Conservation (phyloP, 768 basidiomycete species). For the Lyophyllum semitale region DNA sequence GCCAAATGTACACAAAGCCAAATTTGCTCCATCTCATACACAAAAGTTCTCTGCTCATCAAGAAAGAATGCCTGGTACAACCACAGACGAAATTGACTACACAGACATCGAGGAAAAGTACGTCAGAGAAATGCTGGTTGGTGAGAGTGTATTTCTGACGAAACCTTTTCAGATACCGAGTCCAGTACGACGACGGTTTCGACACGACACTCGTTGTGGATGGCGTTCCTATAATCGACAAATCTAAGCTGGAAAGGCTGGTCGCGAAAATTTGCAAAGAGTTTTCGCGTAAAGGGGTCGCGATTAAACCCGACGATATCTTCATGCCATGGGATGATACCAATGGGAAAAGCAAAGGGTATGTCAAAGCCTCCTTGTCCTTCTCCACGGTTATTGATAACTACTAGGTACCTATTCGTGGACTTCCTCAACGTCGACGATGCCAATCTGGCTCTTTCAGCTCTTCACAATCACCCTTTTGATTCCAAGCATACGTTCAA, state of each 20-base stretch:
- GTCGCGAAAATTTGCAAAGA: conserved; percentile 80
- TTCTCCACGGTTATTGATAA: not conserved
- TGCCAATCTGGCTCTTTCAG: conserved; percentile 63
- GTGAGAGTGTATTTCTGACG: conserved; percentile 1
- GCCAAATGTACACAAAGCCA: conserved; percentile 1
- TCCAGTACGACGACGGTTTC: conserved; percentile 81
- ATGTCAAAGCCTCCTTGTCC: conserved; percentile 21
- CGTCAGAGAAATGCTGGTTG: conserved; percentile 17
- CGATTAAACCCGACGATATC: conserved; percentile 77
- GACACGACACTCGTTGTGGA: conserved; percentile 94
- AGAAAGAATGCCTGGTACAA: conserved; percentile 48
- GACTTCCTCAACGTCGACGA: conserved; percentile 75
- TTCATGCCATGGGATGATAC: conserved; percentile 87
- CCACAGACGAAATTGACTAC: conserved; percentile 78
- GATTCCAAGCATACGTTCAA: conserved; percentile 85
- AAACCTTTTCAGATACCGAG: conserved; percentile 65
- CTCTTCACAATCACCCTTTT: conserved; percentile 79
- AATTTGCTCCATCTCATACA: conserved; percentile 29
- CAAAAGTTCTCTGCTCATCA: conserved; percentile 53
- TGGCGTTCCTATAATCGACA: conserved; percentile 88
- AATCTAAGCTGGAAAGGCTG: conserved; percentile 80
- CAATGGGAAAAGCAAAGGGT: conserved; percentile 92
- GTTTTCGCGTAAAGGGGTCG: conserved; percentile 78
- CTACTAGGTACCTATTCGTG: conserved; percentile 75
- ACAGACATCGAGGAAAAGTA: conserved; percentile 89